Base-by-base conservation (phyloP, 495 filamentous ascomycete species). In the Penicillium paxilli region DNA sequence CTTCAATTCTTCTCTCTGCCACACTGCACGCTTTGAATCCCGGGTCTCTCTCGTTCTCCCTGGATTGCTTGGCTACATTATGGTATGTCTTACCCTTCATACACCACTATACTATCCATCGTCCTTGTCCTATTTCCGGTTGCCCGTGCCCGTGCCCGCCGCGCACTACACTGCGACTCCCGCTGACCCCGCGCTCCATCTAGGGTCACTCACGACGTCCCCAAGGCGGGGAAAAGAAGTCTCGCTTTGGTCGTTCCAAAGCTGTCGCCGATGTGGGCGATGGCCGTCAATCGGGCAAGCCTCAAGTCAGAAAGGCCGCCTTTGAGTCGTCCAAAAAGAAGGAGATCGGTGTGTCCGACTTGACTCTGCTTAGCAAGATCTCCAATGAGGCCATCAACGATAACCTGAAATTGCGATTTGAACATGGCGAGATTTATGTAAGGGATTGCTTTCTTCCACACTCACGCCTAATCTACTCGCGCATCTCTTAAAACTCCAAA, bases 371-470 rank as follows among this genome's bases (percentile, higher is more conserved):
- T 62, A 96, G 91, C 76, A 97, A 98, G 75, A 94, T 99, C 55
- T 94, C 92, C 54, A 96, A 98, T 67, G 95, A 99, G 70, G 92
- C 92, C 16, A 99, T 99, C 77, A 99, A 99, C 73, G 93, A 97
- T 51, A 99, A 99, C 71, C 66, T 99, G 71, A 95, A 96, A 77
- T 90, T 96, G 70, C 87, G 95, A 35, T 99, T 99, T 70, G 89
- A 97, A 63, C 90, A 92, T 80, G 85, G 78, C 58, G 92, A 98
- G 76, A 99, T 99, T 69, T 99, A 99, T 76, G 87, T 90, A 78
- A 72, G 87, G 73, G 50, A 51, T n/a, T n/a, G 26, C 16, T 16
- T 3, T 32, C 10, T 32, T 38, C 35, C 16, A 19, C n/a, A 16
- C 35, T 4, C 16, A 16, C 35, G 35, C n/a, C n/a, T n/a, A n/a